phyloP scores from a whole-genome alignment of 2,329 filamentous ascomycete genomes.

The Atkinsonella texensis region DNA sequence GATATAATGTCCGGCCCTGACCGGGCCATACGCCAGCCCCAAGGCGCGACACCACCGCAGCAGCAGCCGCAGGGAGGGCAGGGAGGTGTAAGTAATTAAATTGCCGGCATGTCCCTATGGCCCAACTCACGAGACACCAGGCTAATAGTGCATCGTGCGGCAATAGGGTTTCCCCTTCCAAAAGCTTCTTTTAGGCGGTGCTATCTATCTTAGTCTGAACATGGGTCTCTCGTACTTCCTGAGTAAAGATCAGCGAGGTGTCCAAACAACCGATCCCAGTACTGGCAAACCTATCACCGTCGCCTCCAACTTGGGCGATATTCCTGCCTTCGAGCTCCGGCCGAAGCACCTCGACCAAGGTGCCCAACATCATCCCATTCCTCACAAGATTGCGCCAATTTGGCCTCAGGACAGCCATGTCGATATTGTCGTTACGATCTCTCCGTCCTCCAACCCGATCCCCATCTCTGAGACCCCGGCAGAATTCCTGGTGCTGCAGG shows the following conservation, averaged over 20 bases:
- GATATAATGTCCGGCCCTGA: slow-evolving; percentile 2
- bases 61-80: slow-evolving; percentile 3
- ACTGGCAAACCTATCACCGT: slow-evolving; percentile 41
- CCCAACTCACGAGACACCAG: background rate
- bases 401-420: slow-evolving; percentile 71
- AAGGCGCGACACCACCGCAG: slow-evolving; percentile 11
- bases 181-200: slow-evolving; percentile 39
- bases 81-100: slow-evolving; percentile 15
- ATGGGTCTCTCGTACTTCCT: slow-evolving; percentile 41
- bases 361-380: slow-evolving; percentile 51
- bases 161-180: slow-evolving; percentile 25
- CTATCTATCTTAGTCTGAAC: slow-evolving; percentile 49
- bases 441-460: slow-evolving; percentile 57
- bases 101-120: background rate
- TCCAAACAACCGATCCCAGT: slow-evolving; percentile 34
- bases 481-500: slow-evolving; percentile 63
- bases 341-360: slow-evolving; percentile 48
- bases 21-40: slow-evolving; percentile 8
- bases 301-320: slow-evolving; percentile 39
- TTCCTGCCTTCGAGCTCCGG: slow-evolving; percentile 54
- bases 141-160: background rate
- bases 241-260: slow-evolving; percentile 33
- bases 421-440: slow-evolving; percentile 78
- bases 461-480: slow-evolving; percentile 52
- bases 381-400: slow-evolving; percentile 67